Evolutionary conservation across 208 protist genomes (phyloP), one percentile per base, ranked within the genome.

Genomic region (Vickermania spadyakhi): DNA sequence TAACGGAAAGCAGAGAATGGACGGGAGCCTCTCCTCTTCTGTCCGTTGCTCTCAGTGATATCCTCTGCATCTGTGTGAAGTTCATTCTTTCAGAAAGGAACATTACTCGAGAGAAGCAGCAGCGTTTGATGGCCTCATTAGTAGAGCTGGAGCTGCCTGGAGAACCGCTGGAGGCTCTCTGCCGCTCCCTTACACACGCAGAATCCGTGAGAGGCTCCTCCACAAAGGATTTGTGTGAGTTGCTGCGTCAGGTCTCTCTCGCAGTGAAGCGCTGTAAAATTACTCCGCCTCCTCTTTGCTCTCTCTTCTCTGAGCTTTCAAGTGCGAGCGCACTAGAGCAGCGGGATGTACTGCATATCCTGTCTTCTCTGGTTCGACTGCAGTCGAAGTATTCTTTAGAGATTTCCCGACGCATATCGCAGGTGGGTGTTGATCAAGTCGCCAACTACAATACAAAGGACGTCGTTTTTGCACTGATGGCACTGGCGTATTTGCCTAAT

Each of bases 251-350:
- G 25, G 61, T 89, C 5, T 89, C 88, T 4, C 73, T 92, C 0
- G 78, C 79, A 2, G 71, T 81, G 42, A 86, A 89, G 60, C 79
- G 84, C 0, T 86, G 88, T 63, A 79, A 87, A 54, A 52, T 86
- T 30, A 73, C 72, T 7, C 58, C 67, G 27, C 81, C 79, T 0
- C 74, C 75, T 28, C 56, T 90, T 1, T 66, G 84, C 52, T 57
- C 73, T 30, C 30, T 92, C 1, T 69, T 88, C 14, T 79, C 63
- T 23, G 68, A 56, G 55, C 62, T 91, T 5, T 60, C 64, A 2
- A 25, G 54, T 5, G 60, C 23, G 21, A 49, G 65, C 0, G 58
- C 60, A 2, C 70, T 94, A 3, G 69, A 51, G 23, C 28, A 70
- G 23, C 77, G 82, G 1, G 76, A 91, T 28, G 62, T 54, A 3